A percentile compares a stretch with the other conserved stretches of the same genome.
Conservation (phyloP, 495 filamentous ascomycete genomes). For the Penicillium lividum region DNA sequence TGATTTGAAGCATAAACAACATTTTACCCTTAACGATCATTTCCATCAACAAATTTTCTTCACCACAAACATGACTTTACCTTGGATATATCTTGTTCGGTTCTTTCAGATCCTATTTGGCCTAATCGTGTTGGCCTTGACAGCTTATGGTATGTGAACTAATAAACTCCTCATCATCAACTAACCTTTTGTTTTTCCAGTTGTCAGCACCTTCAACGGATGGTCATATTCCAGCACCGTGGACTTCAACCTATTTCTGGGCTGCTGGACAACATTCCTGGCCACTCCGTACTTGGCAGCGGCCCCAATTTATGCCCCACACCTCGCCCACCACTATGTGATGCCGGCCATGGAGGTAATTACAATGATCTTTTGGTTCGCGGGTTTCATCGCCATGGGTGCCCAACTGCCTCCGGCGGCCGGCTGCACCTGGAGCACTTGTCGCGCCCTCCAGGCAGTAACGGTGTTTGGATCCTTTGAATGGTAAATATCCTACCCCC, state of each 20-base stretch:
- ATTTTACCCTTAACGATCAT: neutral
- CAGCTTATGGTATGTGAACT: slow-evolving; percentile 62
- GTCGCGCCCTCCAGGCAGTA: slow-evolving; percentile 51
- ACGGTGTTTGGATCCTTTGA: slow-evolving; percentile 57
- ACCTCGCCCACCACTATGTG: slow-evolving; percentile 57
- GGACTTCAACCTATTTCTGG: slow-evolving; percentile 73
- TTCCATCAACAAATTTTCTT: neutral
- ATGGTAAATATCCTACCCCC: slow-evolving; percentile 42
- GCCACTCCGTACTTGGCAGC: slow-evolving; percentile 66
- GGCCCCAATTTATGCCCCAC: slow-evolving; percentile 59
- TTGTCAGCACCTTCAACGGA: slow-evolving; percentile 26
- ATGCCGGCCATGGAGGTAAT: slow-evolving; percentile 66
- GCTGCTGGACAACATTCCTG: slow-evolving; percentile 69
- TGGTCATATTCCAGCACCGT: slow-evolving; percentile 45
- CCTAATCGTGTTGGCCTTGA: slow-evolving; percentile 70
- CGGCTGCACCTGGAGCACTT: slow-evolving; percentile 48
- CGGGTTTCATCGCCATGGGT: slow-evolving; percentile 74
- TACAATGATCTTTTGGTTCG: slow-evolving; percentile 89
- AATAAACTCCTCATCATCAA: neutral
- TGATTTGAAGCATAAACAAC: neutral
- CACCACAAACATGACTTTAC: slow-evolving; percentile 21
- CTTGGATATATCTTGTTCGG: slow-evolving; percentile 64
- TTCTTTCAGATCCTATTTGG: slow-evolving; percentile 63
- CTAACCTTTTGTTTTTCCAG: slow-evolving; percentile 20
- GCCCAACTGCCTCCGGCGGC: slow-evolving; percentile 53